Evolutionary conservation across 768 basidiomycete species (phyloP), one percentile per base, ranked within the genome.

Genomic region (Amanita subjunquillea): DNA sequence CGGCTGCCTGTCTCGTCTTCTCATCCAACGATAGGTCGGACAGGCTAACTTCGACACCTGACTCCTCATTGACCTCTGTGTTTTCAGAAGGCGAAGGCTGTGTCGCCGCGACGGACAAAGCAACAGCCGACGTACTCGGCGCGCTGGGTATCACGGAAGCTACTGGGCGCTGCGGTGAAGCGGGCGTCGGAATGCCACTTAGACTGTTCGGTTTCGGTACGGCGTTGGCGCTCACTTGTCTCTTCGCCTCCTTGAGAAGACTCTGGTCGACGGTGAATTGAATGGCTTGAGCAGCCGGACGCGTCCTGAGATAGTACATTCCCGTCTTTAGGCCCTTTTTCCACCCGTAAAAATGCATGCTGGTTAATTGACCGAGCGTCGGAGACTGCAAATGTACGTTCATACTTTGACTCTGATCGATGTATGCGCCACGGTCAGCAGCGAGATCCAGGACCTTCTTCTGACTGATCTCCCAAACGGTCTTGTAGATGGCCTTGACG

Each of bases 311-410:
- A 69, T 99, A 98, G 72, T 92, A 93, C 90, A 95, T 94, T 59
- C 95, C 96, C 1, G 96, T 99, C 80, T 99, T 99, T 63, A 99
- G 72, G 32, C 96, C 96, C 72, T 91, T 91, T 79, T 95, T 95
- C 96, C 96, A 98, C n/a, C 93, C 96, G 65, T 97, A 97, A 75
- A 94, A 95, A 68, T 94, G 92, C 91, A 93, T 93, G 56, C 85
- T 88, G 37, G 92, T 94, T 56, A 99, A 74, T 67, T 99, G 95
- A 7, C 91, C 91, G 54, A 85, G 73, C 3, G 91, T 91, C 29
- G 95, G 95, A 37, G 85, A 74, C 64, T 89, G 83, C 45, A 99
- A 69, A 66, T 97, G 95, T 53, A 99, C 80, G 67, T 98, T 98
- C 65, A 99, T 72, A 56, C 85, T 87, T 71, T 98, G 95, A 58